Base-by-base conservation (phyloP, 441 rosid species). In the Erysimum cheiri region DNA sequence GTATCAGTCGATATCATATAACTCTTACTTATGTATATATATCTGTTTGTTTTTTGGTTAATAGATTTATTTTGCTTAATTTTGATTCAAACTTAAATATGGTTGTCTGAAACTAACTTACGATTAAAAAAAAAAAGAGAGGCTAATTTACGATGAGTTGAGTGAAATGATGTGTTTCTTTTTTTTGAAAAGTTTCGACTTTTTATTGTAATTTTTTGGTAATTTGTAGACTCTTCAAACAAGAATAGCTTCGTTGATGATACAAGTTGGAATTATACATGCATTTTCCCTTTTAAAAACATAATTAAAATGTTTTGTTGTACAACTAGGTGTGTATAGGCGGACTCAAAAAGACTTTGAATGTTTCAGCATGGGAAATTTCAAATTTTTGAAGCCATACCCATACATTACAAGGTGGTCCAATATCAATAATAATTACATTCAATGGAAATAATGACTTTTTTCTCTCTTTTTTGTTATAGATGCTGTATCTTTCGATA, bases 381-480 rank as follows among this genome's bases (percentile, higher is more conserved):
- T 43, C 48, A 63, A 44, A 44, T 14, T 40, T 49, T 11, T 32
- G 19, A 75, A 75, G 61, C 59, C 57, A 75, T 39, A 15, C 46
- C 37, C 31, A 28, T 60, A 67, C 54, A 6, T 4, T 53, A 53
- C 8, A 62, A 8, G 61, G 75, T 57, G 79, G 79, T 75, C 79
- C 75, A 64, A 58, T 10, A 3, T 26, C 69, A 47, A 26, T 43
- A 60, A 64, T 76, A 41, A 70, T 64, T 58, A 75, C 75, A 43
- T 41, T 6, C 33, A 24, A n/a, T 61, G 74, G 46, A 62, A 44
- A 48, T 50, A 58, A n/a, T 4, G 55, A 46, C 37, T 49, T 32
- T 26, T 53, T 53, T 50, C 3, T 55, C 17, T 37, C 12, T 49
- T 50, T 29, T 13, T 56, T 37, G 11, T 33, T 66, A 32, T 2